These are phyloP conservation scores for Alternaria solani DNA, from an alignment of 2,329 filamentous ascomycete species.

Conservation along the genomic window DNA sequence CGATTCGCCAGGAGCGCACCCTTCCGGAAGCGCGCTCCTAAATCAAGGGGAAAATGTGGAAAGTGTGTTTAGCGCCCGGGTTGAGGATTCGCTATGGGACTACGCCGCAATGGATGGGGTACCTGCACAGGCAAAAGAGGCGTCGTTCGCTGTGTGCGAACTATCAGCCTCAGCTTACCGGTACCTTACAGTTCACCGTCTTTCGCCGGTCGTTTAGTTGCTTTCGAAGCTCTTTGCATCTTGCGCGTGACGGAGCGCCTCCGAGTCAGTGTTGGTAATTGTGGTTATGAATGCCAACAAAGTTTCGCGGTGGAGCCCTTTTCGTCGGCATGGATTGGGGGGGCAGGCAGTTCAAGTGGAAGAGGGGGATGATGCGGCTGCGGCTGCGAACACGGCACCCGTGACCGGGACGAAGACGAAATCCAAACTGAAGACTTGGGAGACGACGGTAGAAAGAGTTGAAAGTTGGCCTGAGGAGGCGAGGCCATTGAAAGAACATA, in stretches of 20 bases:
- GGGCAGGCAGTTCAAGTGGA: slow-evolving; percentile 3
- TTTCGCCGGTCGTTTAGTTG: neutral
- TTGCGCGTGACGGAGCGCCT: slow-evolving; percentile 13
- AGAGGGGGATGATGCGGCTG: neutral
- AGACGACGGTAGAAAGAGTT: slow-evolving; percentile 30
- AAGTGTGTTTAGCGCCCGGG: slow-evolving; percentile 12
- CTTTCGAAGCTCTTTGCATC: neutral
- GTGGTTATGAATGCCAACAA: slow-evolving; percentile 22
- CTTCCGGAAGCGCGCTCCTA: slow-evolving; percentile 32
- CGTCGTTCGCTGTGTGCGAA: slow-evolving; percentile 36
- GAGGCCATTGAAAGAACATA: slow-evolving; percentile 30
- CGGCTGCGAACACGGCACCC: slow-evolving; percentile 14
- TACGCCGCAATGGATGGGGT: slow-evolving; percentile 28
- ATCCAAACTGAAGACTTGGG: slow-evolving; percentile 34
- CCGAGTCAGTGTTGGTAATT: neutral
- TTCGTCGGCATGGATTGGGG: slow-evolving; percentile 16
- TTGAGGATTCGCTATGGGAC: slow-evolving; percentile 30
- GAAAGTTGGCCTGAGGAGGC: slow-evolving; percentile 45
- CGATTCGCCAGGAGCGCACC: slow-evolving; percentile 33
- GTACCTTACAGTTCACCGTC: slow-evolving; percentile 4
- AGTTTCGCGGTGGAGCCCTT: slow-evolving; percentile 22
- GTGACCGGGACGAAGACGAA: neutral
- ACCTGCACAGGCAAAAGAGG: slow-evolving; percentile 28
- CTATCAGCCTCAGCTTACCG: slow-evolving; percentile 22
- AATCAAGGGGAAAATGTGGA: slow-evolving; percentile 1